phyloP scores from a whole-genome alignment of 1,284 basidiomycete genomes.

The Trametes polyzona region DNA sequence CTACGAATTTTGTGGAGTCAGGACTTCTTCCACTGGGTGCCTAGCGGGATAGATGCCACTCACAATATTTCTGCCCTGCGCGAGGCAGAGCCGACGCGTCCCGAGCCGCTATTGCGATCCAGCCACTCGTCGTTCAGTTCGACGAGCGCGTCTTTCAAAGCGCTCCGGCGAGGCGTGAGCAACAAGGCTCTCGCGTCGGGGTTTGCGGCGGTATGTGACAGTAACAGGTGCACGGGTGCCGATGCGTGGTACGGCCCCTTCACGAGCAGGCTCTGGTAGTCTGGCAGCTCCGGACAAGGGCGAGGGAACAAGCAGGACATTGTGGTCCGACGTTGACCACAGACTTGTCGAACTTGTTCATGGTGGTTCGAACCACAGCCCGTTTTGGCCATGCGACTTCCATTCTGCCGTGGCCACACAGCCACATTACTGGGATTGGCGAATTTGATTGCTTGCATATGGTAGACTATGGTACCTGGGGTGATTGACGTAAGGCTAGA shows the following conservation, averaged over 20 bases:
- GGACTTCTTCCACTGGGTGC: neutral
- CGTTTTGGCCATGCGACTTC: neutral
- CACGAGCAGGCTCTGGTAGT: conserved; percentile 38
- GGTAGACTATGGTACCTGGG: neutral
- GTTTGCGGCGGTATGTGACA: conserved; percentile 48
- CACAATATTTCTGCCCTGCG: conserved; percentile 60
- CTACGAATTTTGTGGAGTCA: conserved; percentile 47
- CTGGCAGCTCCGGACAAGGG: conserved; percentile 34
- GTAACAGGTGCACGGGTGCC: conserved; percentile 43
- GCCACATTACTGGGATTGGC: neutral
- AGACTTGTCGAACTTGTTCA: neutral
- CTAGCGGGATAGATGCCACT: conserved; percentile 31
- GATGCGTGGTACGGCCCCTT: conserved; percentile 42
- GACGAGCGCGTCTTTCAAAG: conserved; percentile 46
- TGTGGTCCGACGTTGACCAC: neutral
- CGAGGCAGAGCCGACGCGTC: conserved; percentile 44
- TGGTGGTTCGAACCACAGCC: neutral
- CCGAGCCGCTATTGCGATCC: conserved; percentile 46
- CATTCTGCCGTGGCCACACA: neutral
- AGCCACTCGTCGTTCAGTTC: conserved; percentile 63
- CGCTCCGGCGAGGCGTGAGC: conserved; percentile 52
- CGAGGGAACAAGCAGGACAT: conserved; percentile 36
- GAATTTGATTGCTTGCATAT: neutral
- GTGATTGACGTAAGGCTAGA: neutral
- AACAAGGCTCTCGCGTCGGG: conserved; percentile 47